Evolutionary conservation across 108 stramenopile species (phyloP).

Genomic region (Cylindrotheca fusiformis): DNA sequence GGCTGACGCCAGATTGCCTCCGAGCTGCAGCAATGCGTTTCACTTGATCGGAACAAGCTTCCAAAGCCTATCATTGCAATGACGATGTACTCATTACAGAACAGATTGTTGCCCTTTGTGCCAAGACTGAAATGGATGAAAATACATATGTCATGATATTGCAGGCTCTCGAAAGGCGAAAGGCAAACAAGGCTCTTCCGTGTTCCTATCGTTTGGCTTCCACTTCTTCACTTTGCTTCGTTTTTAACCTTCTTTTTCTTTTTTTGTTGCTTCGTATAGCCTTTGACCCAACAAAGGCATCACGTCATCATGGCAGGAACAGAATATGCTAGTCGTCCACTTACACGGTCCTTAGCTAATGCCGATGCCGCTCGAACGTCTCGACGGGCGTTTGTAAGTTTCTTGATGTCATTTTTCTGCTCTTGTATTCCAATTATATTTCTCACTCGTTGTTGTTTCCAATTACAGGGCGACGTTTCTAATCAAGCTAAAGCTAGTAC

Average conservation of each 20-base stretch:
- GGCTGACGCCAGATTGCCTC: too few species aligned
- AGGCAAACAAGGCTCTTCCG: too few species aligned
- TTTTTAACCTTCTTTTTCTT: background rate
- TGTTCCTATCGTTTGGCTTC: too few species aligned
- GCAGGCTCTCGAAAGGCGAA: too few species aligned
- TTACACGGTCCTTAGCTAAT: background rate
- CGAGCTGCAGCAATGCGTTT: too few species aligned
- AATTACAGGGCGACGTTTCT: conserved; percentile 25
- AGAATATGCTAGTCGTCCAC: background rate
- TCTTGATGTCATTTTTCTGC: background rate
- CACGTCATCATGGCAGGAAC: background rate
- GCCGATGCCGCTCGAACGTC: background rate
- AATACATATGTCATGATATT: too few species aligned
- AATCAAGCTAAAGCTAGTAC: conserved; percentile 14
- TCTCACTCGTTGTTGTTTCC: background rate
- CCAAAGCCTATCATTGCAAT: too few species aligned
- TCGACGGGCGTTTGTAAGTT: conserved; percentile 14
- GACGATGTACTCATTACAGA: too few species aligned
- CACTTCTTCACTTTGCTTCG: too few species aligned
- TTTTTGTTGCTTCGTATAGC: background rate
- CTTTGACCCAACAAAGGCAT: background rate
- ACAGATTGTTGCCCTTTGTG: too few species aligned
- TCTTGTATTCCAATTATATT: background rate
- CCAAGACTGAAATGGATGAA: too few species aligned
- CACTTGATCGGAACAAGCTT: too few species aligned